These are phyloP conservation scores for Spathaspora boniae DNA, from an alignment of 805 yeast species.

Conservation along the genomic window DNA sequence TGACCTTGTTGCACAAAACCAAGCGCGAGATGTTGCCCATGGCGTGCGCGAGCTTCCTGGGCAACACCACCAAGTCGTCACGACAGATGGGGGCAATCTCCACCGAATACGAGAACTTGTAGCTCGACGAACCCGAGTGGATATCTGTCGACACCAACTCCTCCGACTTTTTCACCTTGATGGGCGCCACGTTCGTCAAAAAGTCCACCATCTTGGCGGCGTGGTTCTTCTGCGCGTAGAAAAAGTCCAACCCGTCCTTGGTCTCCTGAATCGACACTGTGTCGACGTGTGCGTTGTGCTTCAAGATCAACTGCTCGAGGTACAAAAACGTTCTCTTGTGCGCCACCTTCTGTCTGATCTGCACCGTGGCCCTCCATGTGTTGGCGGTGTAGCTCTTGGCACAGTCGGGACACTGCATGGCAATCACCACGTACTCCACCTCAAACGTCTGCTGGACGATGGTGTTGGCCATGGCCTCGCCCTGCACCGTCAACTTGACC, in stretches of 20 bases:
- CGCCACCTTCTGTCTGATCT: constrained; percentile 94
- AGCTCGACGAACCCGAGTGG: constrained; percentile 82
- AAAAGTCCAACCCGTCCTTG: constrained; percentile 93
- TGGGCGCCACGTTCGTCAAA: constrained; percentile 78
- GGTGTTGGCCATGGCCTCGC: constrained; percentile 90
- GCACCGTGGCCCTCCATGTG: constrained; percentile 98
- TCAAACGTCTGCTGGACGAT: constrained; percentile 92
- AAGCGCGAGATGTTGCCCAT: constrained; percentile 80
- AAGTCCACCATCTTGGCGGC: constrained; percentile 95
- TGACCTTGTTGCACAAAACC: constrained; percentile 78
- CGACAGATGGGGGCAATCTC: constrained; percentile 96
- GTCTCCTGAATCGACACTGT: constrained; percentile 91
- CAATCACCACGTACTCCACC: constrained; percentile 88
- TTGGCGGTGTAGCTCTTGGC: constrained; percentile 95
- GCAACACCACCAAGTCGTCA: constrained; percentile 91
- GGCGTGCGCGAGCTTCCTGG: constrained; percentile 78
- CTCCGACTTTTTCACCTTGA: constrained; percentile 77
- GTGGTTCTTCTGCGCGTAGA: constrained; percentile 81
- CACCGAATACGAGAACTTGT: constrained; percentile 87
- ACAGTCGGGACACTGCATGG: constrained; percentile 98
- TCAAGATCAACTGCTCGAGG: constrained; percentile 91
- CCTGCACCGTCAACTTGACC: constrained; percentile 90
- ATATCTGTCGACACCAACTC: constrained; percentile 90
- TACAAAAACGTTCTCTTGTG: constrained; percentile 96
- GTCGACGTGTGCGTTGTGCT: constrained; percentile 88